These are phyloP conservation scores for Rhizoclosmatium sp. DNA, from an alignment of 192 early-diverging fungal species.

Conservation along the genomic window DNA sequence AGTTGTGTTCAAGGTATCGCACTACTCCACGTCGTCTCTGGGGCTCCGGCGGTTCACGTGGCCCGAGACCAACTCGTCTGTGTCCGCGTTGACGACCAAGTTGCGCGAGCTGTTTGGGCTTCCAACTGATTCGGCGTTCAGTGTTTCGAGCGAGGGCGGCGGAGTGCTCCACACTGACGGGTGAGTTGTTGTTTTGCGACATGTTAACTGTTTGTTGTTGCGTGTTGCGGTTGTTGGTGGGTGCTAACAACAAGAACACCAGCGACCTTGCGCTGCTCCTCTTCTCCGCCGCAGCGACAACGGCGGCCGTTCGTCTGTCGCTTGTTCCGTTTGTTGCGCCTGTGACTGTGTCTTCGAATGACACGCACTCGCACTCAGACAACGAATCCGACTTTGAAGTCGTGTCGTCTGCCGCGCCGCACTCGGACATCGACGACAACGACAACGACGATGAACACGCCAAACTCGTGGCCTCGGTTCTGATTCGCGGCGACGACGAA, in stretches of 20 bases:
- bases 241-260: background rate
- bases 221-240: background rate
- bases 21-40: background rate
- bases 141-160: background rate
- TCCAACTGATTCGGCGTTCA: background rate
- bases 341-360: background rate
- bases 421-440: background rate
- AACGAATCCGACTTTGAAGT: background rate
- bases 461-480: background rate
- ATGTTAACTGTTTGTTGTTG: background rate
- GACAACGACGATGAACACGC: background rate
- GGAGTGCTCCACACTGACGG: background rate
- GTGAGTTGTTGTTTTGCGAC: background rate
- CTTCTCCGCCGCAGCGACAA: constrained; percentile 16
- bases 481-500: background rate
- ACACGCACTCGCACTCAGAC: constrained; percentile 12
- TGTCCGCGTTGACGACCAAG: background rate
- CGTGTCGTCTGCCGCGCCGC: background rate
- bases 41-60: constrained; percentile 14
- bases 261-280: constrained; percentile 31
- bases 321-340: background rate
- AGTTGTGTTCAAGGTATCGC: constrained; percentile 8
- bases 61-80: background rate
- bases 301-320: background rate
- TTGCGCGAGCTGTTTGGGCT: constrained; percentile 3